These are phyloP conservation scores for Nicotiana obtusifolia DNA, from an alignment of 257 asterid species.

Conservation along the genomic window DNA sequence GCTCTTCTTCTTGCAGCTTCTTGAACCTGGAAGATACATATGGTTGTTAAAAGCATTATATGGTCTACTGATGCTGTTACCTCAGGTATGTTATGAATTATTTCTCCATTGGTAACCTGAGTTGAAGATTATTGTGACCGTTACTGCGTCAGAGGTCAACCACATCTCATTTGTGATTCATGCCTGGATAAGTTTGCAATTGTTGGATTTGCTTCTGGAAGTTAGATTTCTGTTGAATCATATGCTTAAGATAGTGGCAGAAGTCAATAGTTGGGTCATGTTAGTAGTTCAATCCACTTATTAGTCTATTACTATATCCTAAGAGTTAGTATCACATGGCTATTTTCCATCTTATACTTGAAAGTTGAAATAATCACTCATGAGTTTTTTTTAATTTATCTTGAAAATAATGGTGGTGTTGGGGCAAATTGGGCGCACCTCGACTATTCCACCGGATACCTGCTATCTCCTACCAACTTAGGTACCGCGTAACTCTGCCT, in stretches of 20 bases:
- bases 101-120: neutral
- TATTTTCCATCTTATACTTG: constrained; percentile 1
- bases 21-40: constrained; percentile 89
- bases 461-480: neutral
- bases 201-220: constrained; percentile 4
- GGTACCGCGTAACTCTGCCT: neutral
- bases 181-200: neutral
- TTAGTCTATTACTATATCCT: neutral
- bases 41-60: constrained; percentile 94
- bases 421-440: neutral
- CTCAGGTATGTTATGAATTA: constrained; percentile 59
- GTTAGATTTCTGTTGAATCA: constrained; percentile 2
- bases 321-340: neutral
- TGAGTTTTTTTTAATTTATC: neutral
- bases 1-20: constrained; percentile 65
- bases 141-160: neutral
- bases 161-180: neutral
- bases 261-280: neutral
- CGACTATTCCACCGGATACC: neutral
- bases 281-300: neutral
- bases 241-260: neutral
- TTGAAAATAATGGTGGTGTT: neutral
- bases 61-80: constrained; percentile 96
- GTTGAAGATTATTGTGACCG: neutral
- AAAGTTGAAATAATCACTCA: neutral